Base-by-base conservation (phyloP, 495 filamentous ascomycete species). In the Xylaria bambusicola region DNA sequence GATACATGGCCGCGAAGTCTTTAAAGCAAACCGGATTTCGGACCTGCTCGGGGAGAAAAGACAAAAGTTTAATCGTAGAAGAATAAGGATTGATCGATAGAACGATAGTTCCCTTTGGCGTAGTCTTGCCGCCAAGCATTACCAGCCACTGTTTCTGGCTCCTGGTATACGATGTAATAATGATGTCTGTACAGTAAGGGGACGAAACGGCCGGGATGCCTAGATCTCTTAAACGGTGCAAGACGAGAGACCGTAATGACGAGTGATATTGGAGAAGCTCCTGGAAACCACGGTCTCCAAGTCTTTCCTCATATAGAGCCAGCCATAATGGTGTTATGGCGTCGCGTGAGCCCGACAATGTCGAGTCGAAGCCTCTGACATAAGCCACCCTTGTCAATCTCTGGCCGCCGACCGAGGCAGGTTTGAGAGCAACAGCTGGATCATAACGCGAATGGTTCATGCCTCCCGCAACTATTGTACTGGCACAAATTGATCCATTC, bases 261-360 rank as follows among this genome's bases (percentile, higher is more conserved):
- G 5, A 23, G 17, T 4, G 24, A 29, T 51, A 18, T 9, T 51
- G 15, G n/a, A 13, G 33, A 26, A 31, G 12, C 2, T 35, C 6
- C 7, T 17, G 10, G 8, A 51, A 17, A 3, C 48, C 48, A 3
- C 6, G 24, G 8, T 51, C n/a, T 7, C 23, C 21, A 26, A 51
- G 24, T 8, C 48, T 29, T 10, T 5, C 15, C 27, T 51, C 48
- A 18, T 51, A 26, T 33, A 51, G 12, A 29, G 23, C 21, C 9
- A 33, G 17, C 48, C 21, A 51, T 10, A 51, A 26, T 5, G 48
- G 23, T 9, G 6, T 6, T 20, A 51, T 29, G 6, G 23, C 48
- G 18, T 51, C 48, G 17, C 48, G 48, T 3, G 48, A 51, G 3
- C 48, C 48, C 9, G 48, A 20, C 15, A 51, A 7, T 51, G 48